These are phyloP conservation scores for Solanum ahanhuiri DNA, from an alignment of 257 asterid genomes.

Conservation along the genomic window DNA sequence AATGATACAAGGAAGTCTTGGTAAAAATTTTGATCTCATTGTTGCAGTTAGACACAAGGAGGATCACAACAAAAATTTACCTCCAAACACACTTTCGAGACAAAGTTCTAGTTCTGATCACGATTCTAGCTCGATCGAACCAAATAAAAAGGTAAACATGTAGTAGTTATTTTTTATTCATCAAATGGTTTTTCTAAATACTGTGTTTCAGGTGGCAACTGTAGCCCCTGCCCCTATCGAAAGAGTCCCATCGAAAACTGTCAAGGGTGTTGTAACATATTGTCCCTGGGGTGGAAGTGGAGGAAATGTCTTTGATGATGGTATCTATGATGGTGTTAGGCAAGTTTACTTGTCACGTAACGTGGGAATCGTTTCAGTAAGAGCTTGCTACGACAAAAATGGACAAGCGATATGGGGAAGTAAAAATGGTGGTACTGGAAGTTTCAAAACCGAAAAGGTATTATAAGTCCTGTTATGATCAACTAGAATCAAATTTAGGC, in stretches of 20 bases:
- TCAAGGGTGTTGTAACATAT: slow-evolving; percentile 33
- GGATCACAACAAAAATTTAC: slow-evolving; percentile 4
- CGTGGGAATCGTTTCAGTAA: slow-evolving; percentile 43
- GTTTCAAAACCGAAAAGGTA: slow-evolving; percentile 55
- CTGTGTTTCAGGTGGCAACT: slow-evolving; percentile 16
- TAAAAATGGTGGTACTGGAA: slow-evolving; percentile 73
- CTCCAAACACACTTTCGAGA: slow-evolving; percentile 1
- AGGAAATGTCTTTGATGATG: slow-evolving; percentile 64
- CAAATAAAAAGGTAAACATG: slow-evolving; percentile 28
- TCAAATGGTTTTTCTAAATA: neutral
- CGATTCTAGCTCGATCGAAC: slow-evolving; percentile 10
- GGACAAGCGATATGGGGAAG: slow-evolving; percentile 59
- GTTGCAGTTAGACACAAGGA: slow-evolving; percentile 51
- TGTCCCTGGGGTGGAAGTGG: slow-evolving; percentile 85
- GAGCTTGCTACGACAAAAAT: slow-evolving; percentile 50
- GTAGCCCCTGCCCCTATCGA: slow-evolving; percentile 17
- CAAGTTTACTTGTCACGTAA: slow-evolving; percentile 54
- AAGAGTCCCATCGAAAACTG: slow-evolving; percentile 26
- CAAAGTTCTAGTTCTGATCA: slow-evolving; percentile 13
- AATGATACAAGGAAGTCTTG: slow-evolving; percentile 55
- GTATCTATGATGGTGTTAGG: slow-evolving; percentile 57
- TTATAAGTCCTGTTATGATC: neutral
- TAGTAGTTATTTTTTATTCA: neutral
- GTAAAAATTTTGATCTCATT: slow-evolving; percentile 40
- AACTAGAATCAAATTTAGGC: neutral